Base-by-base conservation (phyloP, 495 filamentous ascomycete species). In the Geopyxis carbonaria region DNA sequence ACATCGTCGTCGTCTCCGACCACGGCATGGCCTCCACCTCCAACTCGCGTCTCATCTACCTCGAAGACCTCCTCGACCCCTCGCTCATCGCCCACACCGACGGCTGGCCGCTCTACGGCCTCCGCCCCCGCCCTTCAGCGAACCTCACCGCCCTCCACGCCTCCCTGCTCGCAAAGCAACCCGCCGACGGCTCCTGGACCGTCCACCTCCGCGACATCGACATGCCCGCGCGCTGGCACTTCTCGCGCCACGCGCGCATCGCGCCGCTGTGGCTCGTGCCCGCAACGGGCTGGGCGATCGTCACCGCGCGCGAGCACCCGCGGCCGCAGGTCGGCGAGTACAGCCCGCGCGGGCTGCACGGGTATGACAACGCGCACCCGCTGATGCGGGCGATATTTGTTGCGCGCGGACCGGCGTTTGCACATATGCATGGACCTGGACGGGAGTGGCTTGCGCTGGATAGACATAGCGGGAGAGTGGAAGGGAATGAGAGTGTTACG, bases 11-110 rank as follows among this genome's bases (percentile, higher is more conserved):
- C n/a, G 86, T 99, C 11, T 92, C 83, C 8, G 89, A 99, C 57
- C 89, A 99, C 50, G 89, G 89, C 15, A 99, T 99, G 89, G 87
- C 87, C 3, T 87, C 80, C 1, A 94, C 89, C 0, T 76, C 81
- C 24, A 72, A 67, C 0, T 66, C 73, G 13, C 73, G 87, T n/a
- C 61, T 93, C 27, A 69, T 99, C 18, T 89, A 95, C 56, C 61
- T 95, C n/a, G 89, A 99, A 45, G 84, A 94, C 53, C 44, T 56
- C 38, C 36, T 56, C 41, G 47, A 51, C 34, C 36, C 43, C 36
- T 35, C 37, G 0, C 50, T 93, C 2, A 67, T 95, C 22, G 80
- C 92, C 47, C 84, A 86, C 48, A 78, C 77, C 6, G 89, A 99
- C 50, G 89, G 89, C 38, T 99, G 89, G 91, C 89, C 89, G 0